Conservation (phyloP, 768 basidiomycete species). For the Fomitopsis pulvina region DNA sequence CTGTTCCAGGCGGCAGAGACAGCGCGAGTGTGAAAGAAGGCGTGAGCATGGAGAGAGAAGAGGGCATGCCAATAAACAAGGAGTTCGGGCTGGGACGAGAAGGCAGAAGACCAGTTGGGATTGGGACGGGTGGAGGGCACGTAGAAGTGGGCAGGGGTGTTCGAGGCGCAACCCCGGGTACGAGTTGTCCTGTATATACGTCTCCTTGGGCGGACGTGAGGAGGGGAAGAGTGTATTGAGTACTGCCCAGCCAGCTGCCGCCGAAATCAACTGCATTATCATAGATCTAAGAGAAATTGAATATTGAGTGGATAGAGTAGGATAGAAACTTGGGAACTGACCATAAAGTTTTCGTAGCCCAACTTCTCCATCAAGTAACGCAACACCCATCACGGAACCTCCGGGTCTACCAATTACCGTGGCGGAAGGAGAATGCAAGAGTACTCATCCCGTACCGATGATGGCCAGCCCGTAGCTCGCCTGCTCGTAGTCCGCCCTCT, state of each 20-base stretch:
- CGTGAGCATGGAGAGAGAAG: conserved; percentile 15
- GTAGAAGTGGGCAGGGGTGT: conserved; percentile 23
- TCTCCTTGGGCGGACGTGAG: too few species aligned
- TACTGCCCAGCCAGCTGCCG: conserved; percentile 21
- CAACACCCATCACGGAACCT: conserved; percentile 26
- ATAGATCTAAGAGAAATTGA: conserved; percentile 24
- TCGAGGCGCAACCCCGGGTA: conserved; percentile 20
- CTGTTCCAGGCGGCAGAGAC: conserved; percentile 24
- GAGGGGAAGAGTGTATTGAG: not conserved
- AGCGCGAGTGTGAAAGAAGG: conserved; percentile 23
- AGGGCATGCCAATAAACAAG: conserved; percentile 21
- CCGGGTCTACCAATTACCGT: conserved; percentile 12
- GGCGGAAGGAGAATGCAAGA: not conserved
- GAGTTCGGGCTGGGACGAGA: conserved; percentile 22
- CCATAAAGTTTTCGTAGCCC: conserved; percentile 25
- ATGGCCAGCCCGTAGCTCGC: too few species aligned
- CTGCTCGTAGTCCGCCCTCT: too few species aligned
- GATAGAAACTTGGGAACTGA: conserved; percentile 7
- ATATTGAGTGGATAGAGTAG: not conserved
- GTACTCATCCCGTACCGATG: conserved; percentile 20
- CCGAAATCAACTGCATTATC: conserved; percentile 23
- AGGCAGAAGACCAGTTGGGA: conserved; percentile 19
- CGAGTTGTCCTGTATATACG: conserved; percentile 17
- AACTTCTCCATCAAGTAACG: conserved; percentile 25
- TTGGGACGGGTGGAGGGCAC: conserved; percentile 22